Evolutionary conservation across 805 yeast species (phyloP).

Genomic region (Candida ascalaphidarum): DNA sequence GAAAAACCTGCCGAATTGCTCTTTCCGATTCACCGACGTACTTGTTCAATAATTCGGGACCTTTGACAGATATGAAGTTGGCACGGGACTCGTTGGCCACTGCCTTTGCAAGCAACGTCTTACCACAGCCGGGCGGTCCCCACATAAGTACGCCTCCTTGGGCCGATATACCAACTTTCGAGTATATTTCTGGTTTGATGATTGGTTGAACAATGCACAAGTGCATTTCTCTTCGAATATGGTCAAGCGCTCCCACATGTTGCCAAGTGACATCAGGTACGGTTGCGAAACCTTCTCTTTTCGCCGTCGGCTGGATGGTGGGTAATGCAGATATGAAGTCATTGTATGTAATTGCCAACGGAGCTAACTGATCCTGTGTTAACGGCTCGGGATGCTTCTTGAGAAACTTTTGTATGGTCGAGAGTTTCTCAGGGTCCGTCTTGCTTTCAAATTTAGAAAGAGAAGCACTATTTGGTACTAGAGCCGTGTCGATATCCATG

Average conservation of each 20-base stretch:
- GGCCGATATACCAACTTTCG: constrained; percentile 87
- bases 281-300: constrained; percentile 97
- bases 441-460: constrained; percentile 19
- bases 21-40: constrained; percentile 95
- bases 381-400: constrained; percentile 72
- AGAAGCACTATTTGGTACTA: constrained; percentile 2
- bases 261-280: constrained; percentile 97
- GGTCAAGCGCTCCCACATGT: constrained; percentile 81
- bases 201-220: constrained; percentile 98
- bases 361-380: constrained; percentile 64
- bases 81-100: constrained; percentile 97
- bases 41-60: constrained; percentile 90
- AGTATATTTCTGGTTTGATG: constrained; percentile 81
- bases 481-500: constrained; percentile 24
- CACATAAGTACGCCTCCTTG: constrained; percentile 96
- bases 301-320: constrained; percentile 92
- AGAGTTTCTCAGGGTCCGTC: constrained; percentile 29
- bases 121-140: constrained; percentile 99
- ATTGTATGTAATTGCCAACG: constrained; percentile 64
- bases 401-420: constrained; percentile 69
- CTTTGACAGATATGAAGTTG: constrained; percentile 90
- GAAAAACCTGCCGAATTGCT: constrained; percentile 88
- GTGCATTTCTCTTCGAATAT: constrained; percentile 80
- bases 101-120: constrained; percentile 91
- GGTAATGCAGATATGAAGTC: constrained; percentile 87